A percentile compares a stretch with the other conserved stretches of the same genome.
These are phyloP conservation scores for Dalbergia oliveri DNA, from an alignment of 306 rosid species.

Conservation along the genomic window DNA sequence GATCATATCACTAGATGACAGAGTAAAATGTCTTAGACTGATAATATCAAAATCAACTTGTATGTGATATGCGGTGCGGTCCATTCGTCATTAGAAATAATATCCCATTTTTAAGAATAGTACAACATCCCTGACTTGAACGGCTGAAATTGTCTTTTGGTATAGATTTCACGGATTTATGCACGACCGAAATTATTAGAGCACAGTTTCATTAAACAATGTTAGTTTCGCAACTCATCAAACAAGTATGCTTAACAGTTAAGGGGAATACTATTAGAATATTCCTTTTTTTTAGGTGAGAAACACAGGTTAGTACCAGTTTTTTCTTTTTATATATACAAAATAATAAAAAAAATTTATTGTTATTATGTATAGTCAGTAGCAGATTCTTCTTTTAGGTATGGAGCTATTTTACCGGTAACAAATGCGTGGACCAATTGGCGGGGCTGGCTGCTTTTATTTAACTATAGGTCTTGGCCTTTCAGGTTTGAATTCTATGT, in stretches of 20 bases:
- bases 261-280: neutral
- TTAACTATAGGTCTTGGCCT: no score
- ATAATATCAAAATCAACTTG: no score
- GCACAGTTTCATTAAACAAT: neutral
- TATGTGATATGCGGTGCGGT: no score
- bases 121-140: neutral
- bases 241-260: neutral
- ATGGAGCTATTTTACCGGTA: no score
- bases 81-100: neutral
- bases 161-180: neutral
- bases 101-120: neutral
- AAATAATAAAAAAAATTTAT: no score
- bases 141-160: neutral
- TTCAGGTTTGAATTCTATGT: no score
- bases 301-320: neutral
- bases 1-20: no score
- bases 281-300: slow-evolving; percentile 4
- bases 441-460: no score
- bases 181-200: slow-evolving; percentile 16
- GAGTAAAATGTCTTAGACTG: no score
- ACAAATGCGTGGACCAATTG: no score
- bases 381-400: no score
- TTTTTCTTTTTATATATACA: neutral
- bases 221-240: neutral
- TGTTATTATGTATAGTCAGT: no score